A percentile compares a stretch with the other conserved stretches of the same genome.
Conservation (phyloP, 306 rosid genomes). For the Vicia villosa region DNA sequence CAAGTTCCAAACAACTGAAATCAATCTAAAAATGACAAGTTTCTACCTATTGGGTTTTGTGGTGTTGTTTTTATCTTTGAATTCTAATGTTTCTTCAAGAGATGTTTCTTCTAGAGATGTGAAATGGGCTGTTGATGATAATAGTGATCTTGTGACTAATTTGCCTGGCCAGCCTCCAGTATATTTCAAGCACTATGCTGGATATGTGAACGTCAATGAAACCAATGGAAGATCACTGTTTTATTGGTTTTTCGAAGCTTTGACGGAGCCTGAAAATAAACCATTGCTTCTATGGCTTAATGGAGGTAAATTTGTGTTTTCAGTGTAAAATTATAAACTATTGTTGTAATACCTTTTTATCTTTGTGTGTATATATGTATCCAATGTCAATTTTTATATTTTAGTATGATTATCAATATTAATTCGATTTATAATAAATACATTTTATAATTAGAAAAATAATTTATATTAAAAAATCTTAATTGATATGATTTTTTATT, state of each 20-base stretch:
- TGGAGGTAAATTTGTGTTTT: conserved; percentile 57
- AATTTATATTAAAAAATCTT: too few relatives aligned
- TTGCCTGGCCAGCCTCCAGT: conserved; percentile 77
- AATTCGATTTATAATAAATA: too few relatives aligned
- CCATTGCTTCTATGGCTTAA: conserved; percentile 91
- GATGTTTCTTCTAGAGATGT: conserved; percentile 43
- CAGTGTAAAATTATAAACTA: not conserved
- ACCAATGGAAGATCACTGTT: conserved; percentile 70
- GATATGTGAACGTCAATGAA: conserved; percentile 70
- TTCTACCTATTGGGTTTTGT: conserved; percentile 32
- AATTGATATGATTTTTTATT: too few relatives aligned
- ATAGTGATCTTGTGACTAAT: conserved; percentile 55
- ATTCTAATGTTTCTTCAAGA: too few relatives aligned
- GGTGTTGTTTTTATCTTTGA: conserved; percentile 25
- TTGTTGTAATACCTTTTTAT: too few relatives aligned
- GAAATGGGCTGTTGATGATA: conserved; percentile 21
- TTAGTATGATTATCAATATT: too few relatives aligned
- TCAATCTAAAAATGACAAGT: conserved; percentile 6
- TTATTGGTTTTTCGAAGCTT: conserved; percentile 90
- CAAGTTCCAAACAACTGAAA: conserved; percentile 1
- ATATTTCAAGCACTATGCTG: conserved; percentile 59
- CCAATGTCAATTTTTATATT: too few relatives aligned
- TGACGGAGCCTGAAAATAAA: conserved; percentile 54
- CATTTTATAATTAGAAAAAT: too few relatives aligned
- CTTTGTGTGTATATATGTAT: too few relatives aligned